A percentile compares a stretch with the other conserved stretches of the same genome.
These are phyloP conservation scores for Cadophora sp. DNA, from an alignment of 2,329 filamentous ascomycete species.

Conservation along the genomic window DNA sequence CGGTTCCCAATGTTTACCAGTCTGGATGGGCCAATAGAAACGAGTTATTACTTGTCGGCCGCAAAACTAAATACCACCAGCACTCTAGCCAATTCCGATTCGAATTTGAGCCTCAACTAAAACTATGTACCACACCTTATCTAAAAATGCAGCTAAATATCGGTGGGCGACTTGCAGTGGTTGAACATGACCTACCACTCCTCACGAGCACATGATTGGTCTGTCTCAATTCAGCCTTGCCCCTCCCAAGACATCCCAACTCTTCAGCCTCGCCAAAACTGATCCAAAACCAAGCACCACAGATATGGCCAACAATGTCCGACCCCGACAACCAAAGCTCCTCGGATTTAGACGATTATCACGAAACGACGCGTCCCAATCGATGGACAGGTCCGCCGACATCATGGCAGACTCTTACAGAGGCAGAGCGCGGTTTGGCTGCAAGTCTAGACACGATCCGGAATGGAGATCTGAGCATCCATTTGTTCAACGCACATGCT, in stretches of 20 bases:
- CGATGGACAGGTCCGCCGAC: slow-evolving; percentile 71
- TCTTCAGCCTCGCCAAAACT: slow-evolving; percentile 17
- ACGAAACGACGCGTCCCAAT: slow-evolving; percentile 62
- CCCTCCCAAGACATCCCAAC: not conserved
- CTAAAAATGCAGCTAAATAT: not conserved
- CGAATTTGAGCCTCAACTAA: not conserved
- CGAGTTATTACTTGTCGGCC: not conserved
- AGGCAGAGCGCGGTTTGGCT: slow-evolving; percentile 66
- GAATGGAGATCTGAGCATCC: slow-evolving; percentile 72
- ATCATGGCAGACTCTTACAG: slow-evolving; percentile 71
- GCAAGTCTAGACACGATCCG: slow-evolving; percentile 67
- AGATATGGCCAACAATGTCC: slow-evolving; percentile 21
- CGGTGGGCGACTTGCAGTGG: not conserved
- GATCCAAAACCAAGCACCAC: not conserved
- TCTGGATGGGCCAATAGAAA: not conserved
- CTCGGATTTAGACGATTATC: slow-evolving; percentile 51
- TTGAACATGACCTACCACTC: not conserved
- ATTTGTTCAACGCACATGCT: slow-evolving; percentile 80
- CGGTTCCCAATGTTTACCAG: slow-evolving; percentile 6
- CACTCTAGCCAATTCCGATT: not conserved
- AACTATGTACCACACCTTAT: not conserved
- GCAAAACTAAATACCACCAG: not conserved
- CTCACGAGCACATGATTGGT: not conserved
- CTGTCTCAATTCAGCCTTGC: slow-evolving; percentile 13
- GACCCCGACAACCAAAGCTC: slow-evolving; percentile 36